Conservation (phyloP, 805 yeast genomes). For the Ogataea philodendri region DNA sequence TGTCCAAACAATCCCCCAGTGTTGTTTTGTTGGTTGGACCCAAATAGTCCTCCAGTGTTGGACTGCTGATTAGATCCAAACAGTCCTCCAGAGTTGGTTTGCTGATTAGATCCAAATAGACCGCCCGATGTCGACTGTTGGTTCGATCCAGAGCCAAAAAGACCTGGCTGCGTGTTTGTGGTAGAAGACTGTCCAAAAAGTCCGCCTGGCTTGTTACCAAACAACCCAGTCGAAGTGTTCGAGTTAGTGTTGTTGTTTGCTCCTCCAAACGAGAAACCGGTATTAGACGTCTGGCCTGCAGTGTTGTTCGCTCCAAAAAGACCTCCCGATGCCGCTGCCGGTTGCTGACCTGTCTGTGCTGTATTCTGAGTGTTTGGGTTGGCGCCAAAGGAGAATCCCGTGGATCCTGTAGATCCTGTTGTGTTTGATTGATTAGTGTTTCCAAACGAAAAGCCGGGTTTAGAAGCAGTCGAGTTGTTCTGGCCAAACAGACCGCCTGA, state of each 20-base stretch:
- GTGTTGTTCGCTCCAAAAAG: conserved; percentile 11
- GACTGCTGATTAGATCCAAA: conserved; percentile 24
- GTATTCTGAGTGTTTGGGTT: conserved; percentile 3
- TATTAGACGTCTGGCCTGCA: conserved; percentile 1
- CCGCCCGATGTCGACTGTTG: conserved; percentile 10
- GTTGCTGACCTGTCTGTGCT: conserved; percentile 11
- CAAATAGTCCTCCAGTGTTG: conserved; percentile 6
- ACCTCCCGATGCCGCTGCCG: too few relatives aligned
- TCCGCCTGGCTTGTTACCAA: conserved; percentile 17
- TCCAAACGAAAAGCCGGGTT: conserved; percentile 12
- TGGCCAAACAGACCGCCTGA: conserved; percentile 20
- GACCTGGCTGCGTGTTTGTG: conserved; percentile 8
- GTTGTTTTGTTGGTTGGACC: conserved; percentile 12
- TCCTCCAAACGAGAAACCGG: conserved; percentile 11
- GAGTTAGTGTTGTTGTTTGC: conserved; percentile 12
- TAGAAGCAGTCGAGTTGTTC: conserved; percentile 8
- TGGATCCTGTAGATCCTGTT: conserved; percentile 8
- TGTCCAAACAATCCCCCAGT: conserved; percentile 9
- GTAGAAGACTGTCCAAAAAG: conserved; percentile 12
- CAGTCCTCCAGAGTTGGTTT: conserved; percentile 25
- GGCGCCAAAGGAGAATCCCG: conserved; percentile 17
- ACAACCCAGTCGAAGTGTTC: conserved; percentile 4
- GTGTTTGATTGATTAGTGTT: conserved; percentile 1
- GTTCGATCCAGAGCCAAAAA: conserved; percentile 23
- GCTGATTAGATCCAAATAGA: conserved; percentile 4